Percentiles rank a stretch among this genome's conserved stretches.
These are phyloP conservation scores for Macrolepiota dolichaula DNA, from an alignment of 768 basidiomycete species.

Conservation along the genomic window DNA sequence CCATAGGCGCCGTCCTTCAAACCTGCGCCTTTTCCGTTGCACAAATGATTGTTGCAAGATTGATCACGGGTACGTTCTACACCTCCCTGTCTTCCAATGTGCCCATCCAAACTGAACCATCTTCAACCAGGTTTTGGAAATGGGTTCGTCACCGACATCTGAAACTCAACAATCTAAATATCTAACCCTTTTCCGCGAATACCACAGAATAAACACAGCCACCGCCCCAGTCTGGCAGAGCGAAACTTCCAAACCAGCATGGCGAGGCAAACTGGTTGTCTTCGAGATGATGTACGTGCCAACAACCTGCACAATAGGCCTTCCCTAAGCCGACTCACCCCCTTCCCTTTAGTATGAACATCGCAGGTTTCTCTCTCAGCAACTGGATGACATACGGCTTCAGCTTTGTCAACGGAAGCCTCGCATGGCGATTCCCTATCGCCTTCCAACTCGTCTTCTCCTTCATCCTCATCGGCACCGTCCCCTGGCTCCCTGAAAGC, in stretches of 20 bases:
- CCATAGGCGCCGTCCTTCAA: conserved; percentile 50
- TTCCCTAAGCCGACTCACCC: not conserved
- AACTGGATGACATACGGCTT: conserved; percentile 56
- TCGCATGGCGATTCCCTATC: conserved; percentile 48
- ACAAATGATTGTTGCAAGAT: conserved; percentile 46
- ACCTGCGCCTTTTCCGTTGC: conserved; percentile 39
- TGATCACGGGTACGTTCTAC: conserved; percentile 40
- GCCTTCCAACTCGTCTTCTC: conserved; percentile 49
- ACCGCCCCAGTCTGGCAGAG: conserved; percentile 52
- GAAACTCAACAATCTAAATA: not conserved
- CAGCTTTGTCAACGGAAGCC: conserved; percentile 40
- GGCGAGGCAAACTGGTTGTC: conserved; percentile 46
- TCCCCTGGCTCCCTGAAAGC: conserved; percentile 48
- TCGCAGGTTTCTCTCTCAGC: conserved; percentile 46
- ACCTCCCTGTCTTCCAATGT: not conserved
- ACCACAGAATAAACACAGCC: conserved; percentile 42
- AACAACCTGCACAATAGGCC: too few species aligned
- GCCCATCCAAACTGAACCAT: not conserved
- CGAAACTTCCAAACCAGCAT: conserved; percentile 45
- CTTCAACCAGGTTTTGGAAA: conserved; percentile 37
- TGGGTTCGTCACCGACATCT: conserved; percentile 24
- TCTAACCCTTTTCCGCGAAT: not conserved
- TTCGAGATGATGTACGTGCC: conserved; percentile 44
- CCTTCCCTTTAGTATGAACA: conserved; percentile 40
- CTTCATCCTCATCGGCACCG: conserved; percentile 37